Evolutionary conservation across 2,329 filamentous ascomycete genomes (phyloP).

Genomic region (Leptographium flavum): DNA sequence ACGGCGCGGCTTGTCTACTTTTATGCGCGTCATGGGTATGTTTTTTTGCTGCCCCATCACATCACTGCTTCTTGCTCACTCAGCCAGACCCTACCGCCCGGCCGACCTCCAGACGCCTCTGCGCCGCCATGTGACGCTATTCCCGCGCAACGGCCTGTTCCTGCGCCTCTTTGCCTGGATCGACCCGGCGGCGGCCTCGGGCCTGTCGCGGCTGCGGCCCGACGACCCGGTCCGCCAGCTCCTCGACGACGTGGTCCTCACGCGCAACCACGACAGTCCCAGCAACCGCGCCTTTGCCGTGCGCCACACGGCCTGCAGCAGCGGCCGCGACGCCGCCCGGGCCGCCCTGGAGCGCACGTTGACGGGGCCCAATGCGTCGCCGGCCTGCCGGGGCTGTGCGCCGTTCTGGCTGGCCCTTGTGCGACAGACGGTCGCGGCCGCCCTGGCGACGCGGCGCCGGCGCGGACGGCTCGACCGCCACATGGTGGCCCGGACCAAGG

Average conservation of each 20-base stretch:
- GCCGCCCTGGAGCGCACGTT: conserved; percentile 40
- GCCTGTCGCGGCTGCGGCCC: conserved; percentile 35
- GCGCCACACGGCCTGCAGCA: conserved; percentile 27
- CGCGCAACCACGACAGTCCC: conserved; percentile 23
- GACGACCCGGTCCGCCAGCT: conserved; percentile 63
- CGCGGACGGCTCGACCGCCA: conserved; percentile 3
- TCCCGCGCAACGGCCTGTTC: conserved; percentile 66
- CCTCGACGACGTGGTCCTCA: conserved; percentile 37
- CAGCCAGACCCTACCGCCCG: conserved; percentile 49
- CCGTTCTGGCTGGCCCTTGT: conserved; percentile 37
- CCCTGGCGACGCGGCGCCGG: conserved; percentile 13
- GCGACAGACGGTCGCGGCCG: conserved; percentile 20
- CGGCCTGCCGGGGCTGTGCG: conserved; percentile 20
- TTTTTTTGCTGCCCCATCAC: not conserved
- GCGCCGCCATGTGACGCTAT: conserved; percentile 42
- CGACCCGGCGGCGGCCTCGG: conserved; percentile 30
- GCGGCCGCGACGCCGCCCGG: conserved; percentile 34
- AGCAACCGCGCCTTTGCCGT: conserved; percentile 34
- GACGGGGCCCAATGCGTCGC: conserved; percentile 16
- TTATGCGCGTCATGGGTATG: conserved; percentile 46
- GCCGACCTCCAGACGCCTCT: conserved; percentile 49
- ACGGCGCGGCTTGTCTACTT: conserved; percentile 51
- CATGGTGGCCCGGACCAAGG: conserved; percentile 20
- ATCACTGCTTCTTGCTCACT: not conserved
- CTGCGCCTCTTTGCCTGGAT: conserved; percentile 60